Conservation (phyloP, 106 monocot species). For the Allium cepa region DNA sequence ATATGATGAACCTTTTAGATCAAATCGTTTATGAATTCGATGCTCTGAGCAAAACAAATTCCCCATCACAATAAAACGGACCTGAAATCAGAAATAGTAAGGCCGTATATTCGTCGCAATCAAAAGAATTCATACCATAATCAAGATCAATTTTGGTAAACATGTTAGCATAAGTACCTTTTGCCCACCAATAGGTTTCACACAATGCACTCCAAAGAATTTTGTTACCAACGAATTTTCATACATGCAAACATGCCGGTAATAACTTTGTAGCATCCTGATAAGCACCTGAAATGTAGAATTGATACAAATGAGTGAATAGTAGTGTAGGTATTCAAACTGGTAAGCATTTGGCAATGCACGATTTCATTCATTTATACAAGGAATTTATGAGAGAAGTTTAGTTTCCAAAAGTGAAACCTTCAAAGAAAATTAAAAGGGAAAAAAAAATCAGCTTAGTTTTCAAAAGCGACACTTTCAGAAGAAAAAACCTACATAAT, state of each 20-base stretch:
- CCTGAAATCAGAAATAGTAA: conserved; percentile 15
- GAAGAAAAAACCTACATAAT: neutral
- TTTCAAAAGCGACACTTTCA: neutral
- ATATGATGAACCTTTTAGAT: conserved; percentile 70
- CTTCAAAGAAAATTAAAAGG: neutral
- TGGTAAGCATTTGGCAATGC: neutral
- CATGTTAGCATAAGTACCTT: conserved; percentile 16
- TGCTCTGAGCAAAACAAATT: conserved; percentile 68
- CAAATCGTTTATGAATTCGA: conserved; percentile 54
- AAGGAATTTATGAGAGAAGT: neutral
- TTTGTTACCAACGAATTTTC: conserved; percentile 60
- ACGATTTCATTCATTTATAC: neutral
- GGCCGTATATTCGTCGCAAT: neutral
- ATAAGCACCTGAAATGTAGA: conserved; percentile 44
- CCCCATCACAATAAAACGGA: conserved; percentile 70
- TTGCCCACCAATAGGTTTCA: conserved; percentile 62
- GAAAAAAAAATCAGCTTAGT: neutral
- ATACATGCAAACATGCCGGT: conserved; percentile 44
- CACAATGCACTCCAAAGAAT: conserved; percentile 74
- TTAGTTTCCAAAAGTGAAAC: neutral
- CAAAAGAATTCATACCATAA: neutral
- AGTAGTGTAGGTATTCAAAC: neutral
- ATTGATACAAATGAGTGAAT: neutral
- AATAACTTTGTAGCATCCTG: conserved; percentile 67
- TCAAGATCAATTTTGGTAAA: neutral